Conservation (phyloP, 495 filamentous ascomycete species). For the Penicillium alfredii region DNA sequence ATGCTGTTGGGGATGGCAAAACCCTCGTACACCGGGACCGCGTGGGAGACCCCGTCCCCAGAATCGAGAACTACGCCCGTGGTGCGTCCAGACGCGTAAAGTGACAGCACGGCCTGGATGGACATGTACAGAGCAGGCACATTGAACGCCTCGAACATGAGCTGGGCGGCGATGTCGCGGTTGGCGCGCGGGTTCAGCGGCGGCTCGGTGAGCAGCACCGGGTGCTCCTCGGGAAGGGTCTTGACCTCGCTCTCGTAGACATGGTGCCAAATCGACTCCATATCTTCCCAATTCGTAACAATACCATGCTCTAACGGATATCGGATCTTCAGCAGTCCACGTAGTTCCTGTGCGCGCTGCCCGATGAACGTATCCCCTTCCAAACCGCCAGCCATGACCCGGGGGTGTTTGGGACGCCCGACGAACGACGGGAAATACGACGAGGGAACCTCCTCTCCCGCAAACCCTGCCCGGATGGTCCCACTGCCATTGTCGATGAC, state of each 20-base stretch:
- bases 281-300: slow-evolving; percentile 99
- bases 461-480: slow-evolving; percentile 95
- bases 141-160: slow-evolving; percentile 99
- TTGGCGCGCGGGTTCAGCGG: slow-evolving; percentile 94
- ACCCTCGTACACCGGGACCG: slow-evolving; percentile 95
- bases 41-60: slow-evolving; percentile 95
- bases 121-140: slow-evolving; percentile 94
- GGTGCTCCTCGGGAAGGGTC: slow-evolving; percentile 96
- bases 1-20: slow-evolving; percentile 96
- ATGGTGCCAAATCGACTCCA: slow-evolving; percentile 98
- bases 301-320: slow-evolving; percentile 97
- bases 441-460: slow-evolving; percentile 91
- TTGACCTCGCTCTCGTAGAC: slow-evolving; percentile 81
- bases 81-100: slow-evolving; percentile 94
- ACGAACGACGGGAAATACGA: slow-evolving; percentile 98
- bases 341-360: slow-evolving; percentile 81
- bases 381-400: slow-evolving; percentile 88
- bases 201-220: slow-evolving; percentile 92
- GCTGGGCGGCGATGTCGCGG: slow-evolving; percentile 93
- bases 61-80: slow-evolving; percentile 94
- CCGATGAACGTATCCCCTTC: slow-evolving; percentile 98
- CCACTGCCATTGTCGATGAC: slow-evolving; percentile 99
- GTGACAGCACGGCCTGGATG: slow-evolving; percentile 92
- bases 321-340: slow-evolving; percentile 88
- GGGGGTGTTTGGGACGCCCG: slow-evolving; percentile 91